These are phyloP conservation scores for Verticillium zaregamsianum DNA, from an alignment of 2,329 filamentous ascomycete species.

Conservation along the genomic window DNA sequence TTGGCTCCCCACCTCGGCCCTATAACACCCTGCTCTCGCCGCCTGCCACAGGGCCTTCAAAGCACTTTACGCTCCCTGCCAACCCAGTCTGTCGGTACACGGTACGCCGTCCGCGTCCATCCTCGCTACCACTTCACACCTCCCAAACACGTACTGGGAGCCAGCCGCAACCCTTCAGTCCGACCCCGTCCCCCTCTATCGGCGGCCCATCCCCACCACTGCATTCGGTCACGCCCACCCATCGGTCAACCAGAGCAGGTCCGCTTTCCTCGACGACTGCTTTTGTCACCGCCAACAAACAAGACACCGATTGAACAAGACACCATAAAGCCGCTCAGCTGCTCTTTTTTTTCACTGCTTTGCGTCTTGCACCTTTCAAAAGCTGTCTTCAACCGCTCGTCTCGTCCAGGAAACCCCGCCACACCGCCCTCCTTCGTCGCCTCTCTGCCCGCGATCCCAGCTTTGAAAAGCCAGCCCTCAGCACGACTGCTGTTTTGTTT, in stretches of 20 bases:
- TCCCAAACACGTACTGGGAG: background rate
- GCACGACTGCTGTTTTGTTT: constrained; percentile 16
- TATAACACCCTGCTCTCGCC: background rate
- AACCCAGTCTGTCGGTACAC: background rate
- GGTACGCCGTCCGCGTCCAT: background rate
- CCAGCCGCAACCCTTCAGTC: background rate
- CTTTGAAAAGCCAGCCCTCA: background rate
- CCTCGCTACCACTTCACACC: background rate
- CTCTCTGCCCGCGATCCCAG: background rate
- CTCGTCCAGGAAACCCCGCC: background rate
- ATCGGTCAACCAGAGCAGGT: background rate
- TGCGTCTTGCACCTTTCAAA: constrained; percentile 4
- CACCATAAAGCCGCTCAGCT: background rate
- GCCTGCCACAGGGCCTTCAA: background rate
- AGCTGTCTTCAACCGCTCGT: constrained; percentile 1
- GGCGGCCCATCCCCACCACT: background rate
- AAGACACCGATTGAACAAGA: background rate
- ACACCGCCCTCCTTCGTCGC: background rate
- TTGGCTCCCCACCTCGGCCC: background rate
- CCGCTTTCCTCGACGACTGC: background rate
- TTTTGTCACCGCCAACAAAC: background rate
- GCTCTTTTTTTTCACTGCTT: constrained; percentile 7
- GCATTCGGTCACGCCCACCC: background rate
- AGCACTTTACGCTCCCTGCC: background rate
- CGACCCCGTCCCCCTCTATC: background rate